Base-by-base conservation (phyloP, 176 grass and related monocot species). In the Alloteropsis semialata region DNA sequence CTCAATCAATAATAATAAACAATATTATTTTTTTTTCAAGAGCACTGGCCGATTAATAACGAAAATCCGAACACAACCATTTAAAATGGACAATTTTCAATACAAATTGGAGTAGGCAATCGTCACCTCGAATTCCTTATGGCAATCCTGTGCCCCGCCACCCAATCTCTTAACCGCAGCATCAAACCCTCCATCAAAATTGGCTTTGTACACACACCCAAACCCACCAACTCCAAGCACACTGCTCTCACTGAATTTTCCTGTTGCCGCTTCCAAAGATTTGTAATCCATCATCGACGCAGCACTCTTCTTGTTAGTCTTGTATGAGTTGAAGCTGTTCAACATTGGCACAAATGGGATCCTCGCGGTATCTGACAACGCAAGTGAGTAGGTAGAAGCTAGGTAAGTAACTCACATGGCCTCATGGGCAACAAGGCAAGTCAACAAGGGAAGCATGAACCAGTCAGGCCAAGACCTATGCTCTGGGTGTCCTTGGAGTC, bases 41-140 rank as follows among this genome's bases (percentile, higher is more conserved):
- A 81, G 7, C n/a, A 61, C 33, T 34, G 19, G 11, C 74, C 65
- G 8, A 74, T 32, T 10, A 70, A 44, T 2, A 84, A 55, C 7
- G 59, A 39, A 0, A 22, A 63, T 76, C 14, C 1, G 6, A 33
- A 27, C 36, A 33, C 5, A 50, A 42, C 13, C 24, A 34, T 10
- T 76, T 10, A 41, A 16, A 5, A 65, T 50, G 15, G 45, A 66
- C 62, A 66, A 27, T 24, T 37, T 54, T 2, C 0, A 1, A 67
- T 5, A 16, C 41, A 39, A 8, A 58, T 58, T 55, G 18, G 18
- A 19, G 25, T 25, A 45, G 9, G 18, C 38, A 50, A 80, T 33
- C 24, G 71, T 82, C 86, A 99, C 97, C 93, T 96, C 91, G 32
- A 99, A 99, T 78, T 99, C 93, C 83, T 87, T 99, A 72, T 83